Evolutionary conservation across 140 eudicot species (phyloP), one percentile per base, ranked within the genome.

Genomic region (Bidens hawaiensis): DNA sequence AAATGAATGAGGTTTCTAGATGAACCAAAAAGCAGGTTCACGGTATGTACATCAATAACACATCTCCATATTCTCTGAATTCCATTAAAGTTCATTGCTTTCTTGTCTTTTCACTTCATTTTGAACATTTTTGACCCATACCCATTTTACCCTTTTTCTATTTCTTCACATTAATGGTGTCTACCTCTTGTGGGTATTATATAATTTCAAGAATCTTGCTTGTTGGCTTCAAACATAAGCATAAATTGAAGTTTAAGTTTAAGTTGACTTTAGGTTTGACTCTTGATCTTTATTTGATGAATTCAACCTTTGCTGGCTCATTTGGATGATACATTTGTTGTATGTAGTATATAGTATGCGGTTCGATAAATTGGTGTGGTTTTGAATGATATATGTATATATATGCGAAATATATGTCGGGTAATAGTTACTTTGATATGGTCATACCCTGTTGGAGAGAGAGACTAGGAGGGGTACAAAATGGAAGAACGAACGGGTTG

Each of bases 31-130:
- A 70, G 73, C 87, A 85, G 84, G 95, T 88, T 85, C 95, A 88
- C 78, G 87, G 97, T 81, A 83, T 83, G 83, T 76, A 72, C 73
- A 57, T 65, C 31, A 66, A 63, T 79, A 62, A 60, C 81, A 75
- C 78, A 76, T 80, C 91, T 73, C 94, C 94, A 82, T 84, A 87
- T 84, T 83, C 88, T 87, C 80, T 87, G 77, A 77, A 75, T 67
- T 71, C 70, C 64, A 55, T 70, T 65, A 64, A 73, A 79, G 75
- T 75, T 71, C 70, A 43, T 75, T 87, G 86, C 36, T 73, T 75
- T 70, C 75, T 78, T 79, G 93, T 89, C 79, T 73, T 68, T 55
- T 36, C 43, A 69, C 76, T 74, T 69, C 69, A 74, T 69, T 18
- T 71, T 45, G 67, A 43, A 53, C 67, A 6, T 60, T 75, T 74